A percentile compares a stretch with the other conserved stretches of the same genome.
phyloP scores from a whole-genome alignment of 345 rosid genomes.

The Arabidopsis arenosa region DNA sequence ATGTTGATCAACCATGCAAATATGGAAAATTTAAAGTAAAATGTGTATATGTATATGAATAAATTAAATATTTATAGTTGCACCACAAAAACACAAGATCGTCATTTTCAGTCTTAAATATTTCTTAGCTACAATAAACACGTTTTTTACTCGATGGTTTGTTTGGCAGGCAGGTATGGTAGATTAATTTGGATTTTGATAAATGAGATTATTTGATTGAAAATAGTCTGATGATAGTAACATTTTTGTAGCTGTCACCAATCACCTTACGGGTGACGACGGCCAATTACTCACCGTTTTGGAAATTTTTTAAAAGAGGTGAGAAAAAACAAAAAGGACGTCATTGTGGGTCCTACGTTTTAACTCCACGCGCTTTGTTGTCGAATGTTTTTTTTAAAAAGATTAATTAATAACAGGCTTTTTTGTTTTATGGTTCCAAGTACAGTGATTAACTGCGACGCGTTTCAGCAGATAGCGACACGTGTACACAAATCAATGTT shows the following conservation, averaged over 20 bases:
- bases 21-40: too few relatives aligned
- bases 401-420: background rate
- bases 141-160: background rate
- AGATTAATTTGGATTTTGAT: background rate
- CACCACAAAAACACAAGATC: too few relatives aligned
- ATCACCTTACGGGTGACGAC: conserved; percentile 33
- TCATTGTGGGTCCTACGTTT: conserved; percentile 31
- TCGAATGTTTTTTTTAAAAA: background rate
- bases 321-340: conserved; percentile 1
- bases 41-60: too few relatives aligned
- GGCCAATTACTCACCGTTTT: conserved; percentile 27
- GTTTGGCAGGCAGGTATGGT: background rate
- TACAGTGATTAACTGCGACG: conserved; percentile 35
- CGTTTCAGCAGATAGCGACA: conserved; percentile 39
- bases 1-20: too few relatives aligned
- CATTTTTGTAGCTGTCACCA: conserved; percentile 24
- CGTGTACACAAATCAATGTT: conserved; percentile 20
- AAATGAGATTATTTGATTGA: background rate
- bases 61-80: too few relatives aligned
- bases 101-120: too few relatives aligned
- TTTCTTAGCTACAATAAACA: background rate
- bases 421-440: conserved; percentile 26
- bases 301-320: background rate
- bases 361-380: conserved; percentile 41
- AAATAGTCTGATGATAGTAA: background rate